Percentiles rank a stretch among this genome's conserved stretches.
phyloP scores from a whole-genome alignment of 805 yeast genomes.

The Wickerhamia fluorescens region DNA sequence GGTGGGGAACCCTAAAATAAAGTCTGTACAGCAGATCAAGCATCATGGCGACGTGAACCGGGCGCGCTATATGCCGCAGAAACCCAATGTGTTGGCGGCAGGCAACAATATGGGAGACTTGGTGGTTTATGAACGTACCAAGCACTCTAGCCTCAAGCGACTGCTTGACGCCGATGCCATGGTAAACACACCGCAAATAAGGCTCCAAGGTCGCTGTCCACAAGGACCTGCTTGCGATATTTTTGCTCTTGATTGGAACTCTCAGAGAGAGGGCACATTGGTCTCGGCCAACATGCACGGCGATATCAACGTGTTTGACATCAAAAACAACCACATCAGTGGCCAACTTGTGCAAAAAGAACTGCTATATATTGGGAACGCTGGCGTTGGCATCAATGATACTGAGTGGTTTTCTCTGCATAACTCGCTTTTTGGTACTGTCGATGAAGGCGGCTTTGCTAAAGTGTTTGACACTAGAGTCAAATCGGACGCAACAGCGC shows the following conservation, averaged over 20 bases:
- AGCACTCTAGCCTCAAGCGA: constrained; percentile 42
- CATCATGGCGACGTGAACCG: constrained; percentile 70
- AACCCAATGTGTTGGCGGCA: constrained; percentile 75
- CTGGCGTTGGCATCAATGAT: constrained; percentile 54
- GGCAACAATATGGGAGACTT: constrained; percentile 60
- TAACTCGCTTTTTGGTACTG: constrained; percentile 53
- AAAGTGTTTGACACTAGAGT: constrained; percentile 50
- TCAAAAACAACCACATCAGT: constrained; percentile 32
- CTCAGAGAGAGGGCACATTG: constrained; percentile 49
- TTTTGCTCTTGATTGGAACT: constrained; percentile 73
- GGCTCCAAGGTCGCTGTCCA: constrained; percentile 26
- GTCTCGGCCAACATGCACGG: constrained; percentile 63
- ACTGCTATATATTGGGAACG: constrained; percentile 3
- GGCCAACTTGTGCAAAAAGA: constrained; percentile 1
- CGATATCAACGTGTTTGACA: constrained; percentile 58
- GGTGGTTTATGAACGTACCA: constrained; percentile 74
- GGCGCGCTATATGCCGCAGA: constrained; percentile 73
- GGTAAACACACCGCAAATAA: constrained; percentile 44
- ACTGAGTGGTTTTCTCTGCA: constrained; percentile 63
- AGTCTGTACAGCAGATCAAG: constrained; percentile 49
- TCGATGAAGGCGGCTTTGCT: constrained; percentile 55
- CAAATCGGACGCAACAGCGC: constrained; percentile 1
- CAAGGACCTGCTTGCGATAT: constrained; percentile 42
- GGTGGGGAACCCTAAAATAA: constrained; percentile 18
- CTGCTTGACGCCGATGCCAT: constrained; percentile 18